Base-by-base conservation (phyloP, 2,329 filamentous ascomycete species). In the Talaromyces sp. region DNA sequence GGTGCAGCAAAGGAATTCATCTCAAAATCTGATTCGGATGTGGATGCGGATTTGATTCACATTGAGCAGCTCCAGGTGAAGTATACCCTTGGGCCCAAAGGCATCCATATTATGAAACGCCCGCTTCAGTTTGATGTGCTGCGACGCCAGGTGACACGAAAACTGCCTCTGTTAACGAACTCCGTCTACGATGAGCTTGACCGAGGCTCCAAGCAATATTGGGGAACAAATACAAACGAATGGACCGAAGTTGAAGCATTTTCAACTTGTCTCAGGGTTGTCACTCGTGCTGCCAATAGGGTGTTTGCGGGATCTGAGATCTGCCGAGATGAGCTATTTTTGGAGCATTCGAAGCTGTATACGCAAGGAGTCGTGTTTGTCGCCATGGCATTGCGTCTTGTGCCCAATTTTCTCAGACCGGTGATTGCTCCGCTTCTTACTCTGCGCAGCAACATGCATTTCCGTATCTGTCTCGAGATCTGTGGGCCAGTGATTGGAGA, bases 71-170 rank as follows among this genome's bases (percentile, higher is more conserved):
- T 55, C 7, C 53, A 55, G 29, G 53, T 55, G 3, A 55, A 55
- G 17, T 55, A 55, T 55, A 55, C 53, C 9, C 53, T 55, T 55
- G 31, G 53, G 19, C 29, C 53, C 2, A 26, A 55, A n/a, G 53
- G 53, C n/a, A 26, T 55, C 35, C 53, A 55, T 55, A n/a, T 55
- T 14, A 55, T 55, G 53, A 32, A 24, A 12, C 6, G 35, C 5
- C 53, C 53, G 2, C 31, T 55, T 38, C 53, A 55, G 24, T 55
- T 55, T 55, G 53, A 55, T 38, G 53, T 55, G n/a, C 31, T 55
- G 9, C 53, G 53, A 12, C 53, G 53, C n/a, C 53, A 55, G 19
- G 35, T 55, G 31, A 55, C 53, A 17, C 53, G 31, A n/a, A 55
- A 55, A 26, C 32, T 55, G n/a, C 53, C 53, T 41, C 53, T 55